Conservation (phyloP, 345 rosid species). For the Euclidium syriacum region DNA sequence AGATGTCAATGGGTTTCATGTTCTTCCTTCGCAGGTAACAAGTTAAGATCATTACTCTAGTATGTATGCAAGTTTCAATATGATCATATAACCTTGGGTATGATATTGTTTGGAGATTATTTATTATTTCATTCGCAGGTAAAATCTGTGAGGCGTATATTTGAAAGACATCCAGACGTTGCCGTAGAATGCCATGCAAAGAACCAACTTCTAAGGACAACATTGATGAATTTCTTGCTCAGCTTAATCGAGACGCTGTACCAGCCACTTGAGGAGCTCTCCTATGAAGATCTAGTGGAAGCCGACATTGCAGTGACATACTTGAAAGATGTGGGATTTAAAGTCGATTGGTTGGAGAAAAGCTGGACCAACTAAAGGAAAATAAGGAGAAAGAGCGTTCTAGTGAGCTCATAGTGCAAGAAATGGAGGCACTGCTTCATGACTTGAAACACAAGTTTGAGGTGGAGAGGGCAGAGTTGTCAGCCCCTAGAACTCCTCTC, state of each 20-base stretch:
- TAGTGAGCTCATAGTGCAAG: too few relatives aligned
- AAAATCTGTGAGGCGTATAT: not conserved
- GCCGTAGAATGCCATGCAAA: not conserved
- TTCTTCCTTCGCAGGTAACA: too few relatives aligned
- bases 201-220: not conserved
- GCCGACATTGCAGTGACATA: not conserved
- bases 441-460: too few relatives aligned
- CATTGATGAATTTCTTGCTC: not conserved
- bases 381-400: not conserved
- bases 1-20: too few relatives aligned
- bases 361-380: not conserved
- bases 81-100: too few relatives aligned
- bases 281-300: not conserved
- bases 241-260: not conserved
- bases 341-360: conserved; percentile 8
- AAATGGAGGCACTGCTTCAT: too few relatives aligned
- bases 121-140: too few relatives aligned
- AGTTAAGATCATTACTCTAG: too few relatives aligned
- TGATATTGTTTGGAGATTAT: too few relatives aligned
- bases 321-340: not conserved
- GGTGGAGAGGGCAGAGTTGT: not conserved
- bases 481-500: not conserved
- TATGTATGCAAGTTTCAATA: too few relatives aligned
- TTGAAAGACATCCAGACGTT: not conserved
- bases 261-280: not conserved